A percentile compares a stretch with the other conserved stretches of the same genome.
Conservation (phyloP, 2,329 filamentous ascomycete genomes). For the Aspergillus neotritici region DNA sequence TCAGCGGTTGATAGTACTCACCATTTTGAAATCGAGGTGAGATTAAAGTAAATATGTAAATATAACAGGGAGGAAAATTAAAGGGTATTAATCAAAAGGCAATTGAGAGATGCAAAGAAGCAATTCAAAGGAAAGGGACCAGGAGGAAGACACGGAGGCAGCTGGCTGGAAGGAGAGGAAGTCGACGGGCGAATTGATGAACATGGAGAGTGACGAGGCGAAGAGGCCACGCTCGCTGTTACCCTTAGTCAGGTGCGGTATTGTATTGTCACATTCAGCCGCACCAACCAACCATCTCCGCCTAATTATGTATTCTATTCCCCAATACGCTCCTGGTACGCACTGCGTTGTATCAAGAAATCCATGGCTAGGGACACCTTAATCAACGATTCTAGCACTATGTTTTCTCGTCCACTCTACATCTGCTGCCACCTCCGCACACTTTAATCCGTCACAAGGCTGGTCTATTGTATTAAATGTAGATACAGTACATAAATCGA, state of each 20-base stretch:
- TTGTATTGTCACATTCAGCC: slow-evolving; percentile 14
- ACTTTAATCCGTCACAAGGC: background rate
- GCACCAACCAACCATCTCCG: slow-evolving; percentile 5
- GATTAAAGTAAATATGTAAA: slow-evolving; percentile 10
- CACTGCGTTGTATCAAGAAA: too few relatives aligned
- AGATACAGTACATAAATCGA: slow-evolving; percentile 16
- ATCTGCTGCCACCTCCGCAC: slow-evolving; percentile 15
- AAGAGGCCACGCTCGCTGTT: slow-evolving; percentile 26
- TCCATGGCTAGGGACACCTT: too few relatives aligned
- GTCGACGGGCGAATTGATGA: slow-evolving; percentile 17
- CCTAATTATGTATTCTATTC: background rate
- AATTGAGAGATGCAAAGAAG: slow-evolving; percentile 8
- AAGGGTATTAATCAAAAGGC: slow-evolving; percentile 9
- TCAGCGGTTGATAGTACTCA: slow-evolving; percentile 12
- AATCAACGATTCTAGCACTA: too few relatives aligned
- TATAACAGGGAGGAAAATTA: slow-evolving; percentile 17
- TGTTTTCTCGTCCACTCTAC: slow-evolving; percentile 14
- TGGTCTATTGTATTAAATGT: slow-evolving; percentile 2
- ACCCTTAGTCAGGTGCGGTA: slow-evolving; percentile 4
- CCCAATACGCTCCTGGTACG: background rate
- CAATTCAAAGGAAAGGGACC: slow-evolving; percentile 9
- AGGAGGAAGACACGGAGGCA: slow-evolving; percentile 3
- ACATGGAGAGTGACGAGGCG: background rate
- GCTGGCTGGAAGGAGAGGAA: slow-evolving; percentile 8
- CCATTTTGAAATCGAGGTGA: slow-evolving; percentile 22